Evolutionary conservation across 495 filamentous ascomycete genomes (phyloP).

Genomic region (Evansstolkia leycettana): DNA sequence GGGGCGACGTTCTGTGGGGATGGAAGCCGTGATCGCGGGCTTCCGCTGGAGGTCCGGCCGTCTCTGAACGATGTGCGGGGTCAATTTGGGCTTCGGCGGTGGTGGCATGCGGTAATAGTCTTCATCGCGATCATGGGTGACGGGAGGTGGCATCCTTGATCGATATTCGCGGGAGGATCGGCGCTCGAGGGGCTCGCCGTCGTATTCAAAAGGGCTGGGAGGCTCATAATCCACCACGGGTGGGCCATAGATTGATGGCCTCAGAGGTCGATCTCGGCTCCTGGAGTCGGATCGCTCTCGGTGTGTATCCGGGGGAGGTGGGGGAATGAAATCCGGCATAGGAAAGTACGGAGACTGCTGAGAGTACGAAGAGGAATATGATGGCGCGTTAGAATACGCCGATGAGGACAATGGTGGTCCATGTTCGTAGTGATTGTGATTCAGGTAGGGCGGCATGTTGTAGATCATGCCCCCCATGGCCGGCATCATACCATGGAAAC

Average conservation of each 20-base stretch:
- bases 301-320: conserved; percentile 8
- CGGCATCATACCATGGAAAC: conserved; percentile 29
- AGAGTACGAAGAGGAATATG: conserved; percentile 17
- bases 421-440: conserved; percentile 17
- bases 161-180: conserved; percentile 16
- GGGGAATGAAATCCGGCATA: conserved; percentile 4
- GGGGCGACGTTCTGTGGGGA: conserved; percentile 18
- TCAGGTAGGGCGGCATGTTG: conserved; percentile 5
- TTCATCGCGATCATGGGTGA: conserved; percentile 21
- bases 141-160: conserved; percentile 10
- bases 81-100: conserved; percentile 19
- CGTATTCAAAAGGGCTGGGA: conserved; percentile 15
- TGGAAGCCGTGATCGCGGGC: conserved; percentile 11
- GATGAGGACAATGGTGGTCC: conserved; percentile 26
- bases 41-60: conserved; percentile 20
- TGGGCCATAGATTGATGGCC: conserved; percentile 22
- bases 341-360: conserved; percentile 8
- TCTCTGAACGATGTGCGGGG: conserved; percentile 27
- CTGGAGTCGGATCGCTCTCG: conserved; percentile 23
- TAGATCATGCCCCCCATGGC: conserved; percentile 22
- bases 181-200: conserved; percentile 15
- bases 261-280: conserved; percentile 18
- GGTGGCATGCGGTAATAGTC: conserved; percentile 35
- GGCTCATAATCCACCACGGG: conserved; percentile 17
- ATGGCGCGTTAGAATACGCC: conserved; percentile 18